Conservation (phyloP, 495 filamentous ascomycete species). For the Hypoxylon trugodes region DNA sequence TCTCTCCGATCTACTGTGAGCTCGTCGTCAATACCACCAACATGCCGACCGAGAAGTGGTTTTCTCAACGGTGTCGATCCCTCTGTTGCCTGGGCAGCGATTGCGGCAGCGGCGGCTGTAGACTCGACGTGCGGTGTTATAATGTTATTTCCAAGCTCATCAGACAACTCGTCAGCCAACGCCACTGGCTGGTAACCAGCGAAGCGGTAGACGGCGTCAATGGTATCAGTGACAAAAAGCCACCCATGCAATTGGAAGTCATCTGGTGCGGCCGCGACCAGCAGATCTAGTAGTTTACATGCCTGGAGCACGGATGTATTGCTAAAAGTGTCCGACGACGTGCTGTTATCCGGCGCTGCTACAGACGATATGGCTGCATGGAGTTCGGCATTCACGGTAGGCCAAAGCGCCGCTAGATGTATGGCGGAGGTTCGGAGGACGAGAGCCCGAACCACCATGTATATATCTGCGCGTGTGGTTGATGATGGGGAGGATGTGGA, state of each 20-base stretch:
- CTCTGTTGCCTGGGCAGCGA: slow-evolving; percentile 32
- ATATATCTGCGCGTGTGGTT: slow-evolving; percentile 85
- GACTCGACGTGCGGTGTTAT: slow-evolving; percentile 17
- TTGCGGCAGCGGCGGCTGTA: slow-evolving; percentile 41
- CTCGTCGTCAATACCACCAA: slow-evolving; percentile 59
- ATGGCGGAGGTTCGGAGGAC: slow-evolving; percentile 77
- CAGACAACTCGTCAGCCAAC: slow-evolving; percentile 85
- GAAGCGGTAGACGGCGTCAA: slow-evolving; percentile 92
- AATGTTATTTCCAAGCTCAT: slow-evolving; percentile 68
- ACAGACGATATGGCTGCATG: slow-evolving; percentile 82
- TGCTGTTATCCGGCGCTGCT: slow-evolving; percentile 69
- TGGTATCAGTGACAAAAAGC: slow-evolving; percentile 96
- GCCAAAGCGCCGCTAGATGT: slow-evolving; percentile 87
- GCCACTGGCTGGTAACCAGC: slow-evolving; percentile 75
- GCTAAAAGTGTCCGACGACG: slow-evolving; percentile 73
- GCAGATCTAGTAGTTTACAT: slow-evolving; percentile 86
- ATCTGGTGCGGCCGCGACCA: slow-evolving; percentile 87
- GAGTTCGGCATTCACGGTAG: slow-evolving; percentile 85
- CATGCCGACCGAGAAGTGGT: slow-evolving; percentile 57
- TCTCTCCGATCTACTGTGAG: slow-evolving; percentile 65
- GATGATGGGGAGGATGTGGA: slow-evolving; percentile 91
- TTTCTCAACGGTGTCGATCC: slow-evolving; percentile 38
- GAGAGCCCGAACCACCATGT: slow-evolving; percentile 85
- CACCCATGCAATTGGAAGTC: slow-evolving; percentile 97
- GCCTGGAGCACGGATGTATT: slow-evolving; percentile 81